Base-by-base conservation (phyloP, 2,329 filamentous ascomycete species). In the Fusarium sp. region DNA sequence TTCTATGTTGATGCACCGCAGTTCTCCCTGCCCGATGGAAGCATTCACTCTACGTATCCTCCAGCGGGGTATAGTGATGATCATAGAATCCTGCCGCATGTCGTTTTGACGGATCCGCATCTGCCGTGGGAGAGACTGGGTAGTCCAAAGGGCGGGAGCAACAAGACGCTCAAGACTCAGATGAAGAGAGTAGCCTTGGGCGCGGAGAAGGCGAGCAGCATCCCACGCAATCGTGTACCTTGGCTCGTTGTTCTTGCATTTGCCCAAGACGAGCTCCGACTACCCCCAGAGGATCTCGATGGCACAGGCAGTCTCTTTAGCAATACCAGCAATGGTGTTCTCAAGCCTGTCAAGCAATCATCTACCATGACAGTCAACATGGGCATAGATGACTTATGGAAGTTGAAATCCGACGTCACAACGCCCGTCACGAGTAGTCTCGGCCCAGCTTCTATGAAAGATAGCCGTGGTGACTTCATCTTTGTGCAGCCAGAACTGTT, bases 101-200 rank as follows among this genome's bases (percentile, higher is more conserved):
- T 84, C 0, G 79, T 84, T 6, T 72, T 84, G 20, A 80, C 66
- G 2, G 80, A 83, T 58, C 78, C 81, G 0, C 74, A 78, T 53
- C 61, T 83, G 2, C 82, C 82, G 0, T 84, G 83, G 83, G 78
- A 81, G 63, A 60, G 80, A 1, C 17, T 66, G 1, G 76, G 62
- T 1, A 77, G 69, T 19, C 56, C 55, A 1, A 62, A 34, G 2
- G 40, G n/a, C 12, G 50, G 50, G 43, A 43, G 4, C 15, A 51
- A 43, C 51, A 55, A 23, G 48, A 42, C 21, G 0, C 43, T 48
- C 17, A 47, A 47, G 1, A 1, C 42, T 0, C 23, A 54, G 19
- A 54, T 48, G 51, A 49, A 34, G 1, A 56, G 44, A 7, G 19
- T 54, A 0, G 26, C 44, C 1, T n/a, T 56, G 10, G 26, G 36